These are phyloP conservation scores for Pseudogymnoascus sp. DNA, from an alignment of 2,329 filamentous ascomycete species.

Conservation along the genomic window DNA sequence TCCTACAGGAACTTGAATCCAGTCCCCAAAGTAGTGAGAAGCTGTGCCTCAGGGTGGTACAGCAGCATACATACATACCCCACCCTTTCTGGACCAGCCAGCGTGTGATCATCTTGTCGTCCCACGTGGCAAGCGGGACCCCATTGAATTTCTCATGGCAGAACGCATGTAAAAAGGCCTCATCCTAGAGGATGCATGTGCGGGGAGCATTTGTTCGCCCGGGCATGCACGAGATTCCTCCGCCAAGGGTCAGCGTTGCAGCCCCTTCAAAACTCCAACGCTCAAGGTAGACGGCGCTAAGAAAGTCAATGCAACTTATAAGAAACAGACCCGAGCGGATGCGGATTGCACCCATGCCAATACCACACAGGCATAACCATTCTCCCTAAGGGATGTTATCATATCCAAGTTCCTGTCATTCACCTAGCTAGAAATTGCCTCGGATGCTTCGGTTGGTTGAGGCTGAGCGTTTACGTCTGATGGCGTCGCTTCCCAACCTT, in stretches of 20 bases:
- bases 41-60: slow-evolving; percentile 78
- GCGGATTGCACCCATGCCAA: slow-evolving; percentile 74
- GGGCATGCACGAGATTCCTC: slow-evolving; percentile 85
- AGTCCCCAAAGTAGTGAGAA: slow-evolving; percentile 83
- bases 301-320: slow-evolving; percentile 70
- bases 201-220: slow-evolving; percentile 85
- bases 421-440: too few relatives aligned
- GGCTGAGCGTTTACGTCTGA: too few relatives aligned
- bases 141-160: slow-evolving; percentile 79
- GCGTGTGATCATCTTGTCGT: slow-evolving; percentile 93
- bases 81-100: slow-evolving; percentile 85
- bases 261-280: slow-evolving; percentile 91
- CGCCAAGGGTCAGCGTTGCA: slow-evolving; percentile 84
- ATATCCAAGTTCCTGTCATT: too few relatives aligned
- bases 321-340: slow-evolving; percentile 52
- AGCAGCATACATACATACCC: slow-evolving; percentile 75
- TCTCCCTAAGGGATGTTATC: too few relatives aligned
- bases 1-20: slow-evolving; percentile 81
- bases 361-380: slow-evolving; percentile 41
- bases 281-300: slow-evolving; percentile 82
- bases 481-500: too few relatives aligned
- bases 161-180: slow-evolving; percentile 77
- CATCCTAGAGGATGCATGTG: slow-evolving; percentile 73
- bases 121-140: slow-evolving; percentile 83
- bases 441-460: too few relatives aligned